Base-by-base conservation (phyloP, 768 basidiomycete species). In the Rhodotorula toruloides region DNA sequence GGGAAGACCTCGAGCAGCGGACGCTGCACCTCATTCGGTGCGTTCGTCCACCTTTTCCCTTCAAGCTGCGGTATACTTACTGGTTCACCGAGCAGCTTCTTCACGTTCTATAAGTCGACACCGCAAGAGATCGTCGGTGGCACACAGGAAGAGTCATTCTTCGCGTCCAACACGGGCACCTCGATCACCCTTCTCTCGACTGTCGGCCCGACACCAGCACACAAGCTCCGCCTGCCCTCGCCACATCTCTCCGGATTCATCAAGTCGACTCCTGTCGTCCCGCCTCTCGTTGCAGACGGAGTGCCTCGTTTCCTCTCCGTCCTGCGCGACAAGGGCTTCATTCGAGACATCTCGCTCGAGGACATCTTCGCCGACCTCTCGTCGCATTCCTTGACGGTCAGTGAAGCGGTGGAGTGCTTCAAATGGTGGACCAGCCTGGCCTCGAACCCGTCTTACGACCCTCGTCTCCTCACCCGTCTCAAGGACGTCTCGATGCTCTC, bases 91-190 rank as follows among this genome's bases (percentile, higher is more conserved):
- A 21, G 19, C 62, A 68, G 67, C 65, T 96, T 96, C 79, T 97
- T 96, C 80, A 87, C 89, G 3, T 97, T 91, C 77, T 84, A 86
- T 69, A 79, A 83, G 4, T 94, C 94, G 0, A 94, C 94, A 0
- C 94, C 94, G 1, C 90, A 89, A 0, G 76, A 84, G 3, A 84
- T 88, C 53, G 89, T 97, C 37, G 86, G 90, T 0, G 78, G 77
- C 16, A 77, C 84, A 22, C 82, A 93, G 63, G 87, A 91, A 75
- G 78, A 81, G 1, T 85, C 87, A 2, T 97, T 97, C 79, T 96
- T 92, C 76, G 77, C 80, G 0, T 89, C 87, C 67, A 80, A 81
- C 16, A 71, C 77, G 2, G 79, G 77, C 21, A 76, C 78, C 5
- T 78, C 80, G 1, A 83, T 94, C 74, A 84, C 86, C 0, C 80